A percentile compares a stretch with the other conserved stretches of the same genome.
Evolutionary conservation across 1,284 basidiomycete genomes (phyloP).

Genomic region (Sanguinoderma infundibulare): DNA sequence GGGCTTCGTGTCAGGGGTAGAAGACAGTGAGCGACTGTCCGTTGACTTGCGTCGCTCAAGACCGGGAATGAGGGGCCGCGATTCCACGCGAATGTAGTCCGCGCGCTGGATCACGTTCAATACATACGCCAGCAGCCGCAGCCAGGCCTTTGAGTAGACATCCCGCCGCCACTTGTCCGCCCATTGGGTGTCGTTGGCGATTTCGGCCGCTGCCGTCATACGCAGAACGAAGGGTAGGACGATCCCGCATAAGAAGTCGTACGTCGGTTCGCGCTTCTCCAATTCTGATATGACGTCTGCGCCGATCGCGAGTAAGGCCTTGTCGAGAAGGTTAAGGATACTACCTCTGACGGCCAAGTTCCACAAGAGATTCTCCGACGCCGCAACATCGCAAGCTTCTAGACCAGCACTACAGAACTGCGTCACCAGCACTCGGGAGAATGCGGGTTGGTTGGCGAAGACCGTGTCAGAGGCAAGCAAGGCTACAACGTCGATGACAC

Average conservation of each 20-base stretch:
- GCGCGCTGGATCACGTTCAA: conserved; percentile 51
- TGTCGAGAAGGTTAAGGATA: conserved; percentile 58
- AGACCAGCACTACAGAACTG: conserved; percentile 65
- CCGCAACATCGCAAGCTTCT: conserved; percentile 57
- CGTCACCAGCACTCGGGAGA: conserved; percentile 57
- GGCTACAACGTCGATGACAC: conserved; percentile 59
- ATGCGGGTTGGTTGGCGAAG: conserved; percentile 56
- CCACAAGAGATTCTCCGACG: conserved; percentile 56
- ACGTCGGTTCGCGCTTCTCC: conserved; percentile 57
- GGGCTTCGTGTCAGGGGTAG: conserved; percentile 33
- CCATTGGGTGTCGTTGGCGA: conserved; percentile 46
- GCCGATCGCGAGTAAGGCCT: conserved; percentile 55
- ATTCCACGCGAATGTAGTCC: conserved; percentile 19
- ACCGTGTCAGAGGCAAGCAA: conserved; percentile 49
- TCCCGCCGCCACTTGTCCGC: conserved; percentile 50
- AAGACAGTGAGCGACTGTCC: conserved; percentile 37
- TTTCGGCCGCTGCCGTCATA: conserved; percentile 55
- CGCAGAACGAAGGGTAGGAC: conserved; percentile 66
- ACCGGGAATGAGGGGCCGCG: conserved; percentile 24
- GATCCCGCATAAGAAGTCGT: conserved; percentile 61
- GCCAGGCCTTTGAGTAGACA: conserved; percentile 59
- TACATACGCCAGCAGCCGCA: conserved; percentile 64
- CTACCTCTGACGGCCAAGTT: conserved; percentile 52
- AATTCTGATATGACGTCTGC: conserved; percentile 62
- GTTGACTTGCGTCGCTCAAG: conserved; percentile 49